Percentiles rank a stretch among this genome's conserved stretches.
phyloP scores from a whole-genome alignment of 1,284 basidiomycete genomes.

The Paramarasmius palmivorus region DNA sequence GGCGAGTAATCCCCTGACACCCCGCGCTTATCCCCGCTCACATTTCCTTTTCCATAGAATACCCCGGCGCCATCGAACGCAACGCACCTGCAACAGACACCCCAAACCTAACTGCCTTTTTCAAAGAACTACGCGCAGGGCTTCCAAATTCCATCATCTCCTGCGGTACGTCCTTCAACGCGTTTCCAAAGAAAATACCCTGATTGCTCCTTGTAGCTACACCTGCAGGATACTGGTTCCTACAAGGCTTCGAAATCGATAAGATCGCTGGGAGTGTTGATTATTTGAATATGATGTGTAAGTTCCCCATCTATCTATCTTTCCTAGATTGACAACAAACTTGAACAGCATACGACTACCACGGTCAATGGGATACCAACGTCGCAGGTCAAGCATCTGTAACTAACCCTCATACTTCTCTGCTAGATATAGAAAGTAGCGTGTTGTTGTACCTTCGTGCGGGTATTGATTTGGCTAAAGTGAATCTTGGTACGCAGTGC shows the following conservation, averaged over 20 bases:
- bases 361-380: constrained; percentile 24
- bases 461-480: constrained; percentile 17
- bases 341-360: constrained; percentile 23
- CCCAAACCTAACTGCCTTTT: constrained; percentile 22
- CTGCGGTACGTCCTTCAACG: constrained; percentile 9
- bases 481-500: not conserved
- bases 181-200: no score
- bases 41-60: constrained; percentile 16
- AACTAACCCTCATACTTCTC: constrained; percentile 22
- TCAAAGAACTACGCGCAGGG: constrained; percentile 17
- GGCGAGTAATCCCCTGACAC: not conserved
- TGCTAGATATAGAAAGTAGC: constrained; percentile 19
- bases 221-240: constrained; percentile 27
- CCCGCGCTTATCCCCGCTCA: not conserved
- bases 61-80: constrained; percentile 20
- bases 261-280: constrained; percentile 20
- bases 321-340: not conserved
- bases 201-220: no score
- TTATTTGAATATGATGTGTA: constrained; percentile 29
- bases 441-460: constrained; percentile 18
- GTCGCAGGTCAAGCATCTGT: constrained; percentile 17
- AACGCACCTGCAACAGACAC: constrained; percentile 22
- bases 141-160: constrained; percentile 15
- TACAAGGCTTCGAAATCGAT: constrained; percentile 27
- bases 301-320: not conserved